A percentile compares a stretch with the other conserved stretches of the same genome.
These are phyloP conservation scores for Onygenales sp. DNA, from an alignment of 2,329 filamentous ascomycete genomes.

Conservation along the genomic window DNA sequence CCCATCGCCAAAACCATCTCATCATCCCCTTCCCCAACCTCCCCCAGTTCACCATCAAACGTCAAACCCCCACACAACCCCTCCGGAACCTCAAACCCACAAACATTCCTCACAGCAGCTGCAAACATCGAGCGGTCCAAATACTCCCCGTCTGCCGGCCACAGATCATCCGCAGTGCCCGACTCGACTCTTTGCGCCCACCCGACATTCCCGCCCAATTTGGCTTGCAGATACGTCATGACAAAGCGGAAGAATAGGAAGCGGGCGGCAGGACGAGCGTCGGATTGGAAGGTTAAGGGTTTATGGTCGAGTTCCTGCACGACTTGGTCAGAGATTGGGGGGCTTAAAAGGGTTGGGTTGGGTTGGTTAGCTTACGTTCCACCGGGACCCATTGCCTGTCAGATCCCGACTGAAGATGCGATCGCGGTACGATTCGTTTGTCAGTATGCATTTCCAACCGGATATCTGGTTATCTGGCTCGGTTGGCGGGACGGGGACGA, in stretches of 20 bases:
- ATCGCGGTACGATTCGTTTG: conserved; percentile 6
- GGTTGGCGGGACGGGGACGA: conserved; percentile 9
- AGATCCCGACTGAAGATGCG: conserved; percentile 4
- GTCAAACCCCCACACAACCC: not conserved
- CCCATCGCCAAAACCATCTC: not conserved
- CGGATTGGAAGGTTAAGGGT: conserved; percentile 8
- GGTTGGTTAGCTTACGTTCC: not conserved
- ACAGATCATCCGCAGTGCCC: not conserved
- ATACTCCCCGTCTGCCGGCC: not conserved
- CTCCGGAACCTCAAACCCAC: not conserved
- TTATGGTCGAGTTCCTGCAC: conserved; percentile 10
- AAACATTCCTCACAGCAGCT: not conserved
- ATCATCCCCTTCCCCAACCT: not conserved
- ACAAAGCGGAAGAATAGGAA: conserved; percentile 14
- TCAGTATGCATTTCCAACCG: conserved; percentile 9
- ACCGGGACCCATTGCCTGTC: not conserved
- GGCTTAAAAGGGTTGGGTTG: not conserved
- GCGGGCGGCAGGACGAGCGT: conserved; percentile 8
- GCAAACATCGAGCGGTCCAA: not conserved
- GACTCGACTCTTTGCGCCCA: not conserved
- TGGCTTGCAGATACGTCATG: conserved; percentile 10
- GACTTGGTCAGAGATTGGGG: not conserved
- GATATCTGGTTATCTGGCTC: not conserved
- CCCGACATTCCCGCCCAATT: not conserved
- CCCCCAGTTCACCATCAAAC: not conserved